Evolutionary conservation across 73 alveolate genomes (phyloP).

Genomic region (Diophrys appendiculata): DNA sequence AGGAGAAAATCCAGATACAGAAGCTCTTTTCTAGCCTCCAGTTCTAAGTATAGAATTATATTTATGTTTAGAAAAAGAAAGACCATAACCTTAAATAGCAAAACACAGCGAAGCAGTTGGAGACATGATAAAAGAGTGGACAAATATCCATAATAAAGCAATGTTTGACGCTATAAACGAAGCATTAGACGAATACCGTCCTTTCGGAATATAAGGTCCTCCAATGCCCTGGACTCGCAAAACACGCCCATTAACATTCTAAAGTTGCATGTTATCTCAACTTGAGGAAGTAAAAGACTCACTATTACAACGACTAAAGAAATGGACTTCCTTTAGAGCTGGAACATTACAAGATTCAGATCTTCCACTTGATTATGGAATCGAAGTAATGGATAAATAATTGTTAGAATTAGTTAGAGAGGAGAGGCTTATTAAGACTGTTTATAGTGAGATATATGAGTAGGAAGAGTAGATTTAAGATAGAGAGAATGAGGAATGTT

Average conservation of each 20-base stretch:
- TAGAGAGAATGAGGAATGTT: not conserved
- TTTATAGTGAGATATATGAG: not conserved
- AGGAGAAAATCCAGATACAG: not conserved
- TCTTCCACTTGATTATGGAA: not conserved
- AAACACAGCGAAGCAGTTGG: not conserved
- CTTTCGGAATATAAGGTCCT: slow-evolving; percentile 62
- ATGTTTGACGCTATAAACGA: slow-evolving; percentile 75
- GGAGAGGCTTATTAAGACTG: not conserved
- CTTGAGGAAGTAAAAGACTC: not conserved
- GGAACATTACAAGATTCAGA: slow-evolving; percentile 33
- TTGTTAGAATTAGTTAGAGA: not conserved
- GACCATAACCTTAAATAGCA: not conserved
- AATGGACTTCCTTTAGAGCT: slow-evolving; percentile 13
- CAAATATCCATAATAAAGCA: slow-evolving; percentile 71
- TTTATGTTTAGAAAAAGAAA: not conserved
- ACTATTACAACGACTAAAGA: not conserved
- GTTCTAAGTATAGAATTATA: not conserved
- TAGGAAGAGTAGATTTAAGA: not conserved
- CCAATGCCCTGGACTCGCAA: slow-evolving; percentile 35
- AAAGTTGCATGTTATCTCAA: not conserved
- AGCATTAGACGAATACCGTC: slow-evolving; percentile 62
- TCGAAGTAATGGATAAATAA: not conserved
- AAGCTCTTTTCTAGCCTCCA: not conserved
- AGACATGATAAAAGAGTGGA: slow-evolving; percentile 27
- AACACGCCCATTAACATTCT: not conserved